Evolutionary conservation across 352 stramenopile species (phyloP).

Genomic region (Aphanomyces cochlioides): DNA sequence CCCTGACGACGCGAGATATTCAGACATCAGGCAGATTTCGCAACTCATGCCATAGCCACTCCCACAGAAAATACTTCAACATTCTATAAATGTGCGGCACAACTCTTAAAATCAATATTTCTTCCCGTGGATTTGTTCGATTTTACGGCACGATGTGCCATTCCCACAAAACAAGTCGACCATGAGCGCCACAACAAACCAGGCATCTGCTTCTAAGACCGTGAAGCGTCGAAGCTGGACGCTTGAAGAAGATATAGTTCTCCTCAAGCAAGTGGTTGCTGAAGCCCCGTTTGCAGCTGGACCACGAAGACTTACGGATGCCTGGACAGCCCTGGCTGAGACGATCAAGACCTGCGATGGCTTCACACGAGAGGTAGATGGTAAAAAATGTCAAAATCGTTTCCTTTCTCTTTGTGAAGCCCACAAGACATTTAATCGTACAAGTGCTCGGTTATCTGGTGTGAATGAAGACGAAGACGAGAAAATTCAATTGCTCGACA

Average conservation of each 20-base stretch:
- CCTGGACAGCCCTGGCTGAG: background rate
- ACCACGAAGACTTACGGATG: background rate
- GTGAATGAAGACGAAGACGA: background rate
- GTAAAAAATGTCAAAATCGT: background rate
- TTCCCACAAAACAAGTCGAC: no score
- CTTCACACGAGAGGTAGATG: background rate
- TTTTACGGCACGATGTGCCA: no score
- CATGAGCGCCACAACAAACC: no score
- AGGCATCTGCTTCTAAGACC: background rate
- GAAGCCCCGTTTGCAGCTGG: constrained; percentile 2
- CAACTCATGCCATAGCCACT: no score
- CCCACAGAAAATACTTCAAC: no score
- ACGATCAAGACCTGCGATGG: background rate
- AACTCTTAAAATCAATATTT: no score
- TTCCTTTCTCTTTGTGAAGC: background rate
- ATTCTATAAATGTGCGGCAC: no score
- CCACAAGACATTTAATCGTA: background rate
- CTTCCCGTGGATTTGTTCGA: no score
- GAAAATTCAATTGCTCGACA: background rate
- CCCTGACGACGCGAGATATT: no score
- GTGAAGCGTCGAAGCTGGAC: background rate
- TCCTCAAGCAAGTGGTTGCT: background rate
- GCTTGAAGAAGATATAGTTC: background rate
- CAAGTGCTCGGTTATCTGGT: background rate
- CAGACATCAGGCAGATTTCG: no score